A percentile compares a stretch with the other conserved stretches of the same genome.
Evolutionary conservation across 1,139 yeast genomes (phyloP).

Genomic region (Scheffersomyces segobiensis): DNA sequence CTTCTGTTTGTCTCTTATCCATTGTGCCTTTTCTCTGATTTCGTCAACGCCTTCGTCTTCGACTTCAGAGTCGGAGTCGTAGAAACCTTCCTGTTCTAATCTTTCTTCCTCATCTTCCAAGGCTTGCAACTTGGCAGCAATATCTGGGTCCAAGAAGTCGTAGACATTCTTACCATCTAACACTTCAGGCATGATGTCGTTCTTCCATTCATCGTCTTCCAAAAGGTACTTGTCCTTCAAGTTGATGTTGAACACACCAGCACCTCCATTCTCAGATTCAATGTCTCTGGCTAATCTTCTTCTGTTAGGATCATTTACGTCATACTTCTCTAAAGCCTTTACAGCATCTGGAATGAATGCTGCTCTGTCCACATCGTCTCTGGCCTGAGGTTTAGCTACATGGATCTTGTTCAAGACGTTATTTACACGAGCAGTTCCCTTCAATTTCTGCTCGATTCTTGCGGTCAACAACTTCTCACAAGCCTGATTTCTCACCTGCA

Average conservation of each 20-base stretch:
- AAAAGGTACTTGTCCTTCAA: conserved; percentile 86
- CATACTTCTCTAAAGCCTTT: conserved; percentile 61
- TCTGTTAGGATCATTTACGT: conserved; percentile 78
- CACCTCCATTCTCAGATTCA: conserved; percentile 96
- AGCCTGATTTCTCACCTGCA: conserved; percentile 95
- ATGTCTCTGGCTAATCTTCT: conserved; percentile 81
- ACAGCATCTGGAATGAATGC: conserved; percentile 82
- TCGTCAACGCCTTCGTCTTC: conserved; percentile 69
- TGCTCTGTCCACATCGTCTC: conserved; percentile 82
- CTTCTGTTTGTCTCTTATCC: conserved; percentile 96
- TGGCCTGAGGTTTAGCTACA: conserved; percentile 83
- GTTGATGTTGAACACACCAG: conserved; percentile 95
- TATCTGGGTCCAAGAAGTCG: conserved; percentile 96
- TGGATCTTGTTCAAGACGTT: conserved; percentile 93
- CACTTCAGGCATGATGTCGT: conserved; percentile 95
- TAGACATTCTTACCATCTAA: conserved; percentile 95
- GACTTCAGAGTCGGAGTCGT: conserved; percentile 82
- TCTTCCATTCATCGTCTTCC: conserved; percentile 97
- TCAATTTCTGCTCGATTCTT: conserved; percentile 94
- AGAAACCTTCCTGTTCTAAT: conserved; percentile 91
- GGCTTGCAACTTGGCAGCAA: conserved; percentile 88
- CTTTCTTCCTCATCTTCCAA: conserved; percentile 96
- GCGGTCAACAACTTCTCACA: conserved; percentile 95
- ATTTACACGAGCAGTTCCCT: conserved; percentile 86
- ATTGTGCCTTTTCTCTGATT: conserved; percentile 80